Percentiles rank a stretch among this genome's conserved stretches.
These are phyloP conservation scores for Tricholoma matsutake DNA, from an alignment of 768 basidiomycete genomes.

Conservation along the genomic window DNA sequence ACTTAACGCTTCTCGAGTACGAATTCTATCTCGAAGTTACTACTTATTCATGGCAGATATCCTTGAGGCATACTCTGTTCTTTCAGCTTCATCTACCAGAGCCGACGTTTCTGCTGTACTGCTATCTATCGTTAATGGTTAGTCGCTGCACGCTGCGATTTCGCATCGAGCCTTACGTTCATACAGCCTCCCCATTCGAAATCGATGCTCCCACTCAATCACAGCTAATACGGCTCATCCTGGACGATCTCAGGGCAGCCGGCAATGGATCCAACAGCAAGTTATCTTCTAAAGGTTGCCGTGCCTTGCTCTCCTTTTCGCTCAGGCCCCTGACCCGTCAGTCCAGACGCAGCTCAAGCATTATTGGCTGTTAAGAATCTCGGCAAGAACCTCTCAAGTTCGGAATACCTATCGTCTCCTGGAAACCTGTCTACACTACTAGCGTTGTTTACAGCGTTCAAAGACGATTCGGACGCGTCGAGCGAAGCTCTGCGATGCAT, in stretches of 20 bases:
- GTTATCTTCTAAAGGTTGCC: constrained; percentile 55
- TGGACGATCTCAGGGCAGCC: constrained; percentile 53
- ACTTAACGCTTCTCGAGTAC: background rate
- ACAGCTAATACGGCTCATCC: constrained; percentile 53
- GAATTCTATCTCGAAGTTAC: background rate
- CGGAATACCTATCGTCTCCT: constrained; percentile 52
- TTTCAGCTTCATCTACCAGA: constrained; percentile 45
- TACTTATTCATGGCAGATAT: constrained; percentile 41
- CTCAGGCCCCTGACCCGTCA: background rate
- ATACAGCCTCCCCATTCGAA: constrained; percentile 40
- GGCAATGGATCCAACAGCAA: constrained; percentile 39
- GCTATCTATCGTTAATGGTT: constrained; percentile 50
- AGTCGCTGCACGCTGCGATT: constrained; percentile 14
- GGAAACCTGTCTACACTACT: constrained; percentile 59
- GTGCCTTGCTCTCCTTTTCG: background rate
- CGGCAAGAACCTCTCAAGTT: constrained; percentile 67
- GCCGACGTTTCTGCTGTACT: constrained; percentile 45
- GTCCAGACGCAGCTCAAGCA: constrained; percentile 64
- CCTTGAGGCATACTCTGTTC: constrained; percentile 43
- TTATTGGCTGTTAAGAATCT: constrained; percentile 72
- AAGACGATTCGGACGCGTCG: constrained; percentile 55
- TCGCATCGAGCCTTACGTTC: background rate
- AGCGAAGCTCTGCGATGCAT: constrained; percentile 73
- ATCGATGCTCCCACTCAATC: constrained; percentile 47
- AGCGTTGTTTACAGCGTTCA: constrained; percentile 46